These are phyloP conservation scores for Escovopsis sp. DNA, from an alignment of 2,329 filamentous ascomycete genomes.

Conservation along the genomic window DNA sequence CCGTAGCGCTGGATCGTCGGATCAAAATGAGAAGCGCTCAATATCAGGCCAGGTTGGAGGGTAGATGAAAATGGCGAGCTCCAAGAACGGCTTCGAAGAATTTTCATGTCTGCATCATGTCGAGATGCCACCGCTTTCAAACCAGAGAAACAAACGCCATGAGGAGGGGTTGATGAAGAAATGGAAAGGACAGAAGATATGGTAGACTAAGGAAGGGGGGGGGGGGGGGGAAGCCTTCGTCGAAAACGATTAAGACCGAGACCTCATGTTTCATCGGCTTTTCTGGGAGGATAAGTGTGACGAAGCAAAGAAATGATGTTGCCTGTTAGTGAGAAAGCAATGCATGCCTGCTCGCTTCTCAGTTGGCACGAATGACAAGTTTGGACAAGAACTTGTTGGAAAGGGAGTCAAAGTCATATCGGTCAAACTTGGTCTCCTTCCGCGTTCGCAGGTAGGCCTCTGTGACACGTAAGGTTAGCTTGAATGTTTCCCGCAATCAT, in stretches of 20 bases:
- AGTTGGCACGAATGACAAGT: slow-evolving; percentile 90
- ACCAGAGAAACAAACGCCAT: slow-evolving; percentile 21
- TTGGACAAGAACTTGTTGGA: slow-evolving; percentile 97
- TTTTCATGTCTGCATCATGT: slow-evolving; percentile 19
- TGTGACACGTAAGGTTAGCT: slow-evolving; percentile 27
- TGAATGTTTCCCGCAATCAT: not conserved
- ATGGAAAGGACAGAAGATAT: slow-evolving; percentile 12
- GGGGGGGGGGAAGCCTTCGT: no score
- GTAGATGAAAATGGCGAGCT: slow-evolving; percentile 7
- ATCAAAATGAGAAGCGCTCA: slow-evolving; percentile 13
- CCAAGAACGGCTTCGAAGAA: slow-evolving; percentile 16
- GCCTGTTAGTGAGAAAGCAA: no score
- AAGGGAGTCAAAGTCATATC: slow-evolving; percentile 82
- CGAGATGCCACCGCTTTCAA: slow-evolving; percentile 26
- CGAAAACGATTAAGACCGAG: slow-evolving; percentile 3
- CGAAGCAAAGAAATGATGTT: not conserved
- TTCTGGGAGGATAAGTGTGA: slow-evolving; percentile 4
- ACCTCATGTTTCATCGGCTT: slow-evolving; percentile 4
- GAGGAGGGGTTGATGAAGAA: slow-evolving; percentile 9
- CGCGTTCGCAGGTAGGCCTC: slow-evolving; percentile 77
- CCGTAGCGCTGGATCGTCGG: slow-evolving; percentile 18
- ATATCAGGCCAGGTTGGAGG: slow-evolving; percentile 8
- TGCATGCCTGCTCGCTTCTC: slow-evolving; percentile 11
- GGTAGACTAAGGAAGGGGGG: slow-evolving; percentile 12
- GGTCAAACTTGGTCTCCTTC: slow-evolving; percentile 68